phyloP scores from a whole-genome alignment of 768 basidiomycete species.

The Coprinellus micaceus region DNA sequence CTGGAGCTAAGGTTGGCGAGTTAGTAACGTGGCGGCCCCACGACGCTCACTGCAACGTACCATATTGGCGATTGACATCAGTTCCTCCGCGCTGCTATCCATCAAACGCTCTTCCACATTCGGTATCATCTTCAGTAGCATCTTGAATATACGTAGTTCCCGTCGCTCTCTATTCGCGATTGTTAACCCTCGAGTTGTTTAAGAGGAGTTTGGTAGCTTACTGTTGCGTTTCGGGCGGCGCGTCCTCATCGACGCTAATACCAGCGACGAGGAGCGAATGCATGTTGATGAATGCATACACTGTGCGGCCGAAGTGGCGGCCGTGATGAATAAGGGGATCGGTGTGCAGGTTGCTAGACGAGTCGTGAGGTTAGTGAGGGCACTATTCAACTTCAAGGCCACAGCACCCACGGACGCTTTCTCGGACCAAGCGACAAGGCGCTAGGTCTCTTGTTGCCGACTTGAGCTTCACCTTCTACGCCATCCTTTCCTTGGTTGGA shows the following conservation, averaged over 20 bases:
- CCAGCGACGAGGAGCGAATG: neutral
- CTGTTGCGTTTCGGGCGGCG: neutral
- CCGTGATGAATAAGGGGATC: neutral
- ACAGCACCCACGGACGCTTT: too few species aligned
- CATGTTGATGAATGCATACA: neutral
- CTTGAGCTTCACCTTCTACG: too few species aligned
- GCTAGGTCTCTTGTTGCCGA: too few species aligned
- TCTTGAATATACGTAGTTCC: neutral
- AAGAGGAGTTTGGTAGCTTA: neutral
- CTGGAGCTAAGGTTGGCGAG: conserved; percentile 19
- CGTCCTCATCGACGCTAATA: too few species aligned
- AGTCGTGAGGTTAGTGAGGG: too few species aligned
- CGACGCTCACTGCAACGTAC: neutral
- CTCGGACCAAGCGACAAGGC: too few species aligned
- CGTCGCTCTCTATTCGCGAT: neutral
- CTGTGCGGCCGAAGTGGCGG: neutral
- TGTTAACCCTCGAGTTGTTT: too few species aligned
- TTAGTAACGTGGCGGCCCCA: neutral
- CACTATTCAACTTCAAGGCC: too few species aligned
- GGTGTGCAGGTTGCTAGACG: neutral
- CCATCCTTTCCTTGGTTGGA: too few species aligned
- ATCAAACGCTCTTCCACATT: neutral
- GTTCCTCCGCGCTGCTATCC: neutral
- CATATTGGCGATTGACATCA: neutral
- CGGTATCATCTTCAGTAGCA: neutral